phyloP scores from a whole-genome alignment of 192 early-diverging fungal species.

The Chytriomyces confervae region DNA sequence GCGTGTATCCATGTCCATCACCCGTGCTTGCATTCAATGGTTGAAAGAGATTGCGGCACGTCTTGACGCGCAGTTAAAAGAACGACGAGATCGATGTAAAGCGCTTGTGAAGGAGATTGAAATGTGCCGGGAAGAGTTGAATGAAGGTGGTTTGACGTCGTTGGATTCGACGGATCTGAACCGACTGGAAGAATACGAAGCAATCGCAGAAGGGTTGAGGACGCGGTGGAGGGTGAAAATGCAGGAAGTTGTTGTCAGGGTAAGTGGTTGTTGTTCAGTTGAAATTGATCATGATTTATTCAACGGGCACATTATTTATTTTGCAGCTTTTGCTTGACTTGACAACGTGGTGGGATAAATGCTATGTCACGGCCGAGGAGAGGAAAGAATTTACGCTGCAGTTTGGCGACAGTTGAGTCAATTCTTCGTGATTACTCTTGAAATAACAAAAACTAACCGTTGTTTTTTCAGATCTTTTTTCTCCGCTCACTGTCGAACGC shows the following conservation, averaged over 20 bases:
- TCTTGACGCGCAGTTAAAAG: neutral
- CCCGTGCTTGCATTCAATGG: constrained; percentile 16
- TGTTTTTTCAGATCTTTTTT: constrained; percentile 41
- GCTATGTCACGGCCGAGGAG: constrained; percentile 34
- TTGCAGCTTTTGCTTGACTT: constrained; percentile 34
- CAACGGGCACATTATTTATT: neutral
- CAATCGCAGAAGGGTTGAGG: constrained; percentile 39
- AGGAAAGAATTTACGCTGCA: constrained; percentile 16
- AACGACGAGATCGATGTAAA: neutral
- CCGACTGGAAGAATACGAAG: constrained; percentile 40
- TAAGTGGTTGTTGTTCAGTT: neutral
- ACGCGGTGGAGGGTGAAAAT: constrained; percentile 42
- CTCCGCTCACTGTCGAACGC: constrained; percentile 38
- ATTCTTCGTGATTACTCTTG: neutral
- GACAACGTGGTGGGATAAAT: constrained; percentile 45
- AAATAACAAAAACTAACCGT: neutral
- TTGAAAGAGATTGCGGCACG: neutral
- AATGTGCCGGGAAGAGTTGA: constrained; percentile 45
- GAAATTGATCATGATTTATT: neutral
- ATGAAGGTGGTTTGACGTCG: neutral
- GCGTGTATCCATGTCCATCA: neutral
- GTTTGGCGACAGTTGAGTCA: constrained; percentile 31
- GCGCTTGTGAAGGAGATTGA: constrained; percentile 41
- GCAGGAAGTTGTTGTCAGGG: constrained; percentile 42
- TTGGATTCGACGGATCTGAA: constrained; percentile 32